phyloP scores from a whole-genome alignment of 345 rosid species.

The Moricandia moricandioides region DNA sequence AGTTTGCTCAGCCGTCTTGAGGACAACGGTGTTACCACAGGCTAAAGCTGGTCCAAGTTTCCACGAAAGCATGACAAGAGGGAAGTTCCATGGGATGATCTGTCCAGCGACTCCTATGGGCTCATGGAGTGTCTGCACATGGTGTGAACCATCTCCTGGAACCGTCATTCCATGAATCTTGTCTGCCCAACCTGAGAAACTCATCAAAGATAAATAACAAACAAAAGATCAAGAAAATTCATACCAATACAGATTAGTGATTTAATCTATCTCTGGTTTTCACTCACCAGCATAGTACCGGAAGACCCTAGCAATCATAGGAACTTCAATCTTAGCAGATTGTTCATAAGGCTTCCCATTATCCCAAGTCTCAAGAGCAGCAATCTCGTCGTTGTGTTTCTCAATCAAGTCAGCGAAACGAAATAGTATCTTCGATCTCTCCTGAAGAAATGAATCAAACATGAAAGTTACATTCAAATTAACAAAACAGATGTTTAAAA shows the following conservation, averaged over 20 bases:
- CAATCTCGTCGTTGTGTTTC: conserved; percentile 78
- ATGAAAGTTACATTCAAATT: background rate
- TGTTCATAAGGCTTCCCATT: conserved; percentile 85
- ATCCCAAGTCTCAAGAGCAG: conserved; percentile 92
- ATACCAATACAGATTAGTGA: background rate
- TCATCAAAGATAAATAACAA: background rate
- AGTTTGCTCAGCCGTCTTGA: conserved; percentile 93
- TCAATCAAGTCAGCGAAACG: conserved; percentile 88
- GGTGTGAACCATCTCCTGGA: conserved; percentile 74
- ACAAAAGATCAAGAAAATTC: background rate
- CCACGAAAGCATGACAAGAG: conserved; percentile 87
- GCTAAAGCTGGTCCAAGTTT: conserved; percentile 94
- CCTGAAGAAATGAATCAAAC: conserved; percentile 42
- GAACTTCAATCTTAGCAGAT: conserved; percentile 69
- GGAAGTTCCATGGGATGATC: conserved; percentile 97
- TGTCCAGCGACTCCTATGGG: conserved; percentile 97
- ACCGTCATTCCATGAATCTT: conserved; percentile 89
- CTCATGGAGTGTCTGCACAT: conserved; percentile 81
- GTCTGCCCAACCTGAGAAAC: conserved; percentile 84
- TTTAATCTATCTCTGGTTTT: background rate
- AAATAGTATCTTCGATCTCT: conserved; percentile 63
- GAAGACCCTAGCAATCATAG: conserved; percentile 63
- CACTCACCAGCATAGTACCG: conserved; percentile 89
- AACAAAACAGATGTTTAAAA: background rate
- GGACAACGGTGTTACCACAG: conserved; percentile 78